Conservation (phyloP, 148 eudicot genomes). For the Persicaria maculosa region DNA sequence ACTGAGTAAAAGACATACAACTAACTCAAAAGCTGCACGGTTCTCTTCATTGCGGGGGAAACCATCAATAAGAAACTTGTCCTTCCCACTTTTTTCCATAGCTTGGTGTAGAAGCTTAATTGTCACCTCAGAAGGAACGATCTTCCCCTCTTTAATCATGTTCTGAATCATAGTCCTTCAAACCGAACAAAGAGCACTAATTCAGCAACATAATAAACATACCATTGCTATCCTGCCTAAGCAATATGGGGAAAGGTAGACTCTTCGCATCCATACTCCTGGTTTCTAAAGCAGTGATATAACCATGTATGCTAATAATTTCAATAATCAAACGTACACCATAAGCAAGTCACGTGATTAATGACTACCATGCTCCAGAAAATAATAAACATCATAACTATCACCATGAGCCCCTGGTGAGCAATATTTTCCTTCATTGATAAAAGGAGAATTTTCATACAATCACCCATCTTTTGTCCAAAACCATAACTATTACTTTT, state of each 20-base stretch:
- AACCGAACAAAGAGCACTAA: slow-evolving; percentile 2
- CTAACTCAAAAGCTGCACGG: slow-evolving; percentile 23
- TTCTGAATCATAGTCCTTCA: slow-evolving; percentile 31
- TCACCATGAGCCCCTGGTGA: not conserved
- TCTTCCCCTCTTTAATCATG: slow-evolving; percentile 28
- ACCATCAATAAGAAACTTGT: slow-evolving; percentile 39
- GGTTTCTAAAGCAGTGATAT: too few species aligned
- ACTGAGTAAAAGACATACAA: slow-evolving; percentile 22
- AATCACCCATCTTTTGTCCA: too few species aligned
- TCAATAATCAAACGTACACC: not conserved
- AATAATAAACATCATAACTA: not conserved
- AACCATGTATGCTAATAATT: not conserved
- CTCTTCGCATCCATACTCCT: too few species aligned
- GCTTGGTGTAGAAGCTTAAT: slow-evolving; percentile 26
- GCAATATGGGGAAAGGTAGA: not conserved
- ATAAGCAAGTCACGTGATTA: not conserved
- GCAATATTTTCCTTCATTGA: not conserved
- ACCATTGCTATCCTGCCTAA: not conserved
- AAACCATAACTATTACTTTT: too few species aligned
- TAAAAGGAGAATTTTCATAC: too few species aligned
- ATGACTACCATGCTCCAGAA: not conserved
- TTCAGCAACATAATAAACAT: not conserved
- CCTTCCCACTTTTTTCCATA: slow-evolving; percentile 20
- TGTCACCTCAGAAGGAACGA: slow-evolving; percentile 31
- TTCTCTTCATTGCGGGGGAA: slow-evolving; percentile 39